Conservation (phyloP, 1,139 yeast species). For the Blastobotrys illinoisensis region DNA sequence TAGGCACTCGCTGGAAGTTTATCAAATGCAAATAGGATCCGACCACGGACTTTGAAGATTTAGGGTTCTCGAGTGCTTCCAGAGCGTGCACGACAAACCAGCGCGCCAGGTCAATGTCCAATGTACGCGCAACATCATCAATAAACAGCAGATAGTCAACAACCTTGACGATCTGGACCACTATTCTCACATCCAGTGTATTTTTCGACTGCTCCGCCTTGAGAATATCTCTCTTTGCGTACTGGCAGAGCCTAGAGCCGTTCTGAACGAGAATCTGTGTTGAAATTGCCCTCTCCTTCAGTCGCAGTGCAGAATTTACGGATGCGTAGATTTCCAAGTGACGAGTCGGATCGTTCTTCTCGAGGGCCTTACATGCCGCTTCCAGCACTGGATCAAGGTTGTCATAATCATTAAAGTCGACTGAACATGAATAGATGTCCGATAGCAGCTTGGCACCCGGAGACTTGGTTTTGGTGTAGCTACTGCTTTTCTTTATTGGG, state of each 20-base stretch:
- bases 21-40: conserved; percentile 26
- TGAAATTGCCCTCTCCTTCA: conserved; percentile 15
- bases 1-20: conserved; percentile 23
- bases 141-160: conserved; percentile 24
- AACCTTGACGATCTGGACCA: conserved; percentile 21
- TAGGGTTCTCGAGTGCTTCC: conserved; percentile 18
- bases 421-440: conserved; percentile 18
- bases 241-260: conserved; percentile 15
- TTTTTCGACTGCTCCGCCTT: conserved; percentile 16
- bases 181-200: conserved; percentile 17
- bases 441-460: conserved; percentile 10
- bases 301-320: conserved; percentile 18
- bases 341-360: conserved; percentile 12
- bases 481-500: conserved; percentile 2
- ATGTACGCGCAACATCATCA: conserved; percentile 18
- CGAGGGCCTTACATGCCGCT: conserved; percentile 18
- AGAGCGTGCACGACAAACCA: conserved; percentile 24
- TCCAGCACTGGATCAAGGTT: conserved; percentile 18
- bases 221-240: conserved; percentile 21
- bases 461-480: neutral
- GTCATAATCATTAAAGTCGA: conserved; percentile 14
- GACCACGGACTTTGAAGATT: conserved; percentile 20
- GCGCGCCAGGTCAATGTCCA: conserved; percentile 19
- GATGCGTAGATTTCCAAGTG: conserved; percentile 21
- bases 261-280: conserved; percentile 16